These are phyloP conservation scores for Prunella vulgaris DNA, from an alignment of 257 asterid species.

Conservation along the genomic window DNA sequence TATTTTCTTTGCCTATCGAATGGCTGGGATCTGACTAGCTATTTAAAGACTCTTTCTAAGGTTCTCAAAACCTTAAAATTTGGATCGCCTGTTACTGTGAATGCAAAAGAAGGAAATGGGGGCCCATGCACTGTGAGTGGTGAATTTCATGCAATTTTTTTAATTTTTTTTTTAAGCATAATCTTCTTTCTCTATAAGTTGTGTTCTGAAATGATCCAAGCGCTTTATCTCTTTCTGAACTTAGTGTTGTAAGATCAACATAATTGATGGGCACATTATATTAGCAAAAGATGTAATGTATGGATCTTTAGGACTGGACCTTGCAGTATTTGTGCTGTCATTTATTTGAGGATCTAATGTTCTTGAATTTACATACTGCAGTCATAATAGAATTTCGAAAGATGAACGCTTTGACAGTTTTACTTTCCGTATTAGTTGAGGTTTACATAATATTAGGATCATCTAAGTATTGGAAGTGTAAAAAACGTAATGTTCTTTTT, in stretches of 20 bases:
- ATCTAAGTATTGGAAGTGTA: neutral
- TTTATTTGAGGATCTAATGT: constrained; percentile 11
- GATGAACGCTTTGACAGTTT: neutral
- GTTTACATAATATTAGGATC: neutral
- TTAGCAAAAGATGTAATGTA: neutral
- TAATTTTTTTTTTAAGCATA: neutral
- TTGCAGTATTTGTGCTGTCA: constrained; percentile 9
- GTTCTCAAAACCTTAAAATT: constrained; percentile 74
- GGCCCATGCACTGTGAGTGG: constrained; percentile 85
- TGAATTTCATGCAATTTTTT: constrained; percentile 8
- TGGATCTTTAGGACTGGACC: neutral
- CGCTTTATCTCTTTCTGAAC: constrained; percentile 3
- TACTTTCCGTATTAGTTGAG: neutral
- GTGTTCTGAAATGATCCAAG: neutral
- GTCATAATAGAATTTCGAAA: constrained; percentile 7
- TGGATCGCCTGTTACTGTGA: constrained; percentile 60
- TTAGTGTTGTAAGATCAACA: constrained; percentile 8
- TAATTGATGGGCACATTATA: neutral
- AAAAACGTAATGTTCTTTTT: neutral
- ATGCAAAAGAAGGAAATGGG: constrained; percentile 81
- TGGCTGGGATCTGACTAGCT: constrained; percentile 98
- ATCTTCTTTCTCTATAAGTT: neutral
- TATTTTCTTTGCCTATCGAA: constrained; percentile 91
- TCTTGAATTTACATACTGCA: constrained; percentile 6
- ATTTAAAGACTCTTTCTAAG: constrained; percentile 86